Evolutionary conservation across 495 filamentous ascomycete genomes (phyloP), one percentile per base, ranked within the genome.

Genomic region (Cercophora sp.): DNA sequence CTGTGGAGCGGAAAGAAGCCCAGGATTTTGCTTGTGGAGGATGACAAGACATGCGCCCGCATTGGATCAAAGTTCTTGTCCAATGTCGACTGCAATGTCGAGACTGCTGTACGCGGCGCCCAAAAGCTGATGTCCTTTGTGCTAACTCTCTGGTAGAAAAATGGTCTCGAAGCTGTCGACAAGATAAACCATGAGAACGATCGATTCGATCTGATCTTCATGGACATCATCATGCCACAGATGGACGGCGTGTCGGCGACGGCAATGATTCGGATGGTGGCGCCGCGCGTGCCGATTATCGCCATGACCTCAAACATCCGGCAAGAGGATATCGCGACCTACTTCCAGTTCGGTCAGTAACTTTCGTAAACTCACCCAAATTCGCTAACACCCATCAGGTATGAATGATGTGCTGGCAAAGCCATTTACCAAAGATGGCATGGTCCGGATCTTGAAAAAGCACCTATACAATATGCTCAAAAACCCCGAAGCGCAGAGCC

Each of bases 161-260:
- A 98, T 70, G 93, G 93, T 10, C 72, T 96, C 45, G 88, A 96
- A 68, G 92, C 93, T 41, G 91, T 96, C 34, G 89, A 88, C 66
- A 96, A 95, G 67, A 85, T 96, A 62, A 90, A 88, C 64, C 73
- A 76, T 26, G 85, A 86, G 13, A 51, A 63, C 25, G 82, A 84
- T 15, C 89, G 87, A 27, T 97, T 94, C 68, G 91, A 97, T 63
- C 70, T 98, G 34, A 89, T 98, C 37, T 79, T 97, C 36, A 98
- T 98, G 93, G 94, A 97, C 71, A 97, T 98, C 59, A 95, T 97
- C 54, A 96, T 98, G 92, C 93, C 93, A 13, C 85, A 92, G 61
- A 75, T 98, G 15, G 93, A 97, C 63, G 93, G 93, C 43, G 90
- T 96, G 24, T 95, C 91, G 8, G 93, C 93, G 20, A 96, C 91